A percentile compares a stretch with the other conserved stretches of the same genome.
Evolutionary conservation across 495 filamentous ascomycete species (phyloP).

Genomic region (Wilcoxina mikolae): DNA sequence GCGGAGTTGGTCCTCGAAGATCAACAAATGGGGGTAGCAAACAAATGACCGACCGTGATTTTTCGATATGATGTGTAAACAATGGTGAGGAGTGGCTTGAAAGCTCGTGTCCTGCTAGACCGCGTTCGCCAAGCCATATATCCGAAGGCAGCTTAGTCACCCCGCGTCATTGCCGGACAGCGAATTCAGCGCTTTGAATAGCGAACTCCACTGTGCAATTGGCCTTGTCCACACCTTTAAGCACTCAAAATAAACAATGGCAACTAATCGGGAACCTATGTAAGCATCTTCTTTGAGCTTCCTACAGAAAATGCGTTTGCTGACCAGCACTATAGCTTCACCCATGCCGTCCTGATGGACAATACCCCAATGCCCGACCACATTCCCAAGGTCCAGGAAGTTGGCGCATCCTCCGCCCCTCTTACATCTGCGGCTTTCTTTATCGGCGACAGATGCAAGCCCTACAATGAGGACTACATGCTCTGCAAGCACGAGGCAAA

Average conservation of each 20-base stretch:
- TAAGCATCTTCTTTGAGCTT: not conserved
- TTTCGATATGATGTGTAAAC: too few species aligned
- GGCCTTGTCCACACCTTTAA: not conserved
- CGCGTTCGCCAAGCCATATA: too few species aligned
- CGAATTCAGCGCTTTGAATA: constrained; percentile 2
- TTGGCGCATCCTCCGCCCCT: constrained; percentile 82
- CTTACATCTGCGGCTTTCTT: constrained; percentile 88
- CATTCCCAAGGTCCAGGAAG: constrained; percentile 81
- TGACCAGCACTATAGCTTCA: constrained; percentile 50
- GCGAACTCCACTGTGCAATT: not conserved
- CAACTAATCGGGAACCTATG: constrained; percentile 8
- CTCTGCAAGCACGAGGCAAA: constrained; percentile 87
- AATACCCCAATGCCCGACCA: constrained; percentile 83
- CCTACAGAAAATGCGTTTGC: not conserved
- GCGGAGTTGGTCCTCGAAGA: not conserved
- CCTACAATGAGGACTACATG: constrained; percentile 99
- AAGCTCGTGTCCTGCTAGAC: too few species aligned
- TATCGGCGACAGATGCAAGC: constrained; percentile 84
- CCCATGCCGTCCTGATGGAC: constrained; percentile 82
- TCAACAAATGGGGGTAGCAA: too few species aligned
- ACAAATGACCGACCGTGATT: too few species aligned
- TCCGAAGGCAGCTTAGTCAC: constrained; percentile 6
- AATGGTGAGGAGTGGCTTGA: too few species aligned
- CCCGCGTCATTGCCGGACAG: constrained; percentile 6
- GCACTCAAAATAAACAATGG: constrained; percentile 1